These are phyloP conservation scores for Pythium grandisporangium DNA, from an alignment of 352 stramenopile genomes.

Conservation along the genomic window DNA sequence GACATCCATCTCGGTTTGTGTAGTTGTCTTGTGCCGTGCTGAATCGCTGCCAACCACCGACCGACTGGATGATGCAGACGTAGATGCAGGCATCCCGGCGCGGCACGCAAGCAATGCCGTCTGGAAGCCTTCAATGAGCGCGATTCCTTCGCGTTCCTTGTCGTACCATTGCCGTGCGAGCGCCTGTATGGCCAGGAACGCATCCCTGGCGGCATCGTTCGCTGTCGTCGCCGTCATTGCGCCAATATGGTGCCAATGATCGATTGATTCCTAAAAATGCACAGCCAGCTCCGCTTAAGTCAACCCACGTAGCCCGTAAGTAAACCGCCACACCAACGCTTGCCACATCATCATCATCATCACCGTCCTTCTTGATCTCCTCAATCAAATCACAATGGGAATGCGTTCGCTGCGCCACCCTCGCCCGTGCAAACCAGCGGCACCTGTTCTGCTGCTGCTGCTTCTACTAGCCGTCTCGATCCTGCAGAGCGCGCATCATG, in stretches of 20 bases:
- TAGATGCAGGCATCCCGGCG: slow-evolving; percentile 1
- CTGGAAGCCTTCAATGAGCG: slow-evolving; percentile 58
- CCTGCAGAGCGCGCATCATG: slow-evolving; percentile 22
- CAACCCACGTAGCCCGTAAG: too few species aligned
- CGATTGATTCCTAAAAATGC: too few species aligned
- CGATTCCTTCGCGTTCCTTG: slow-evolving; percentile 57
- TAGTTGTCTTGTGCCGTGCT: slow-evolving; percentile 7
- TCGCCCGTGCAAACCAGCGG: too few species aligned
- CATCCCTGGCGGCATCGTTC: slow-evolving; percentile 2
- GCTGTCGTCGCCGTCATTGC: too few species aligned
- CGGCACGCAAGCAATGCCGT: slow-evolving; percentile 39
- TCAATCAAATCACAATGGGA: too few species aligned
- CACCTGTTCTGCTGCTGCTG: slow-evolving; percentile 11
- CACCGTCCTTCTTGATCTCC: slow-evolving; percentile 6
- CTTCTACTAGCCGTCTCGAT: slow-evolving; percentile 12
- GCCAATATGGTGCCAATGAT: too few species aligned
- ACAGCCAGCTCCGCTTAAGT: too few species aligned
- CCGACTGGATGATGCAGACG: too few species aligned
- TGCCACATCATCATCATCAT: not conserved
- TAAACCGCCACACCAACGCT: too few species aligned
- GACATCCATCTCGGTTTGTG: not conserved
- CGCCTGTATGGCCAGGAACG: slow-evolving; percentile 36
- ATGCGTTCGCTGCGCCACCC: too few species aligned
- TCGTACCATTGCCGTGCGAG: slow-evolving; percentile 39
- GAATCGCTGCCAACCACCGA: too few species aligned